Evolutionary conservation across 176 grass and related monocot species (phyloP), one percentile per base, ranked within the genome.

Genomic region (Carex pumila): DNA sequence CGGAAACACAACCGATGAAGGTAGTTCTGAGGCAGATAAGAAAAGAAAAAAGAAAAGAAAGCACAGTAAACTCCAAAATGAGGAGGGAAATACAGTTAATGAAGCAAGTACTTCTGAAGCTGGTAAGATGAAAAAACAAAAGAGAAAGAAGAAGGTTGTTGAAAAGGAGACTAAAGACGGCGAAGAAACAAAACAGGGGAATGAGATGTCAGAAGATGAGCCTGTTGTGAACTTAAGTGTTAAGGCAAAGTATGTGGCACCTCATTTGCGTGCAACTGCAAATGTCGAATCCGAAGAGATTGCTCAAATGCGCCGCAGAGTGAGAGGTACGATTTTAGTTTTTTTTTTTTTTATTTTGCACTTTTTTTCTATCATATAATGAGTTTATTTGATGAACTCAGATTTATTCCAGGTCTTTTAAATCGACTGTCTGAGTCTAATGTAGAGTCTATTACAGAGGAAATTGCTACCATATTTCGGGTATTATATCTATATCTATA

Each of bases 371-470:
- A 54, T 29, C 71, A 54, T 76, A 54, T 55, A 54, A 54, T 76
- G 6, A 69, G 34, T 50, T 65, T 39, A 83, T 89, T 43, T 63
- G 7, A 53, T 82, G 49, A 68, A 86, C 25, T 85, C 45, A 34
- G 67, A 7, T 79, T 18, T 95, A 49, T 49, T 74, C 22, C 89
- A 95, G 96, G 96, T 82, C 89, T 93, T 89, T 64, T 98, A 70
- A 95, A 93, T 59, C 91, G 89, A 31, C 93, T 98, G 65, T 93
- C 86, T 34, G 91, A 95, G 62, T 90, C 89, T 29, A 98, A 93
- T 12, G 88, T 98, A 73, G 95, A 98, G 81, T 92, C 89, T 58
- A 89, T 95, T 87, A 93, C 96, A 57, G 84, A 92, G 88, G 93
- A 98, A 89, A 85, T 98, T 61, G 88, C 92, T 57, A 66, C 89